Percentiles rank a stretch among this genome's conserved stretches.
These are phyloP conservation scores for Cyclocybe cylindracea DNA, from an alignment of 768 basidiomycete genomes.

Conservation along the genomic window DNA sequence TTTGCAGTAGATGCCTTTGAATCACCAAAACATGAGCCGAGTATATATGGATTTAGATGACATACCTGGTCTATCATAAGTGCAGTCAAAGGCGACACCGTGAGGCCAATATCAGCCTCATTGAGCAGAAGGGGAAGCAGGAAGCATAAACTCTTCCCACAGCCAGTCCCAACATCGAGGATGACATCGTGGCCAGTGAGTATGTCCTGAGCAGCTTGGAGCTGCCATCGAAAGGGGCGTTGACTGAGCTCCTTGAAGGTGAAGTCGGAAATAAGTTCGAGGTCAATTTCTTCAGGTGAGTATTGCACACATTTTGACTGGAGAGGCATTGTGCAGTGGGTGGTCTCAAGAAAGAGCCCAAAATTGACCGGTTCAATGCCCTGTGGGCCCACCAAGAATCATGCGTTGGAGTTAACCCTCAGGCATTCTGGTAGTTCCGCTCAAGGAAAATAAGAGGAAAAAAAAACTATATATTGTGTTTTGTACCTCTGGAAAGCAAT, in stretches of 20 bases:
- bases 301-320: background rate
- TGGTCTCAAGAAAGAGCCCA: no score
- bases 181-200: slow-evolving; percentile 19
- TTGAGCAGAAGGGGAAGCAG: slow-evolving; percentile 8
- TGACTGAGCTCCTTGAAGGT: background rate
- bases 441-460: no score
- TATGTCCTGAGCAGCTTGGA: slow-evolving; percentile 12
- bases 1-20: no score
- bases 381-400: no score
- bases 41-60: background rate
- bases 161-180: slow-evolving; percentile 18
- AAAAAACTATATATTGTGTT: no score
- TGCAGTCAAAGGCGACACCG: slow-evolving; percentile 17
- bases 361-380: no score
- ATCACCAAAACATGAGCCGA: no score
- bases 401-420: no score
- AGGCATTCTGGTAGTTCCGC: no score
- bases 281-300: background rate
- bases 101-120: slow-evolving; percentile 12
- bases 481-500: no score
- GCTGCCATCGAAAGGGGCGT: slow-evolving; percentile 17
- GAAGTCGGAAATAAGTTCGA: background rate
- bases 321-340: no score
- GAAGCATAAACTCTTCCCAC: slow-evolving; percentile 12
- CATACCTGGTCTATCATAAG: slow-evolving; percentile 23